Conservation (phyloP, 108 stramenopile species). For the Licmophora abbreviata region DNA sequence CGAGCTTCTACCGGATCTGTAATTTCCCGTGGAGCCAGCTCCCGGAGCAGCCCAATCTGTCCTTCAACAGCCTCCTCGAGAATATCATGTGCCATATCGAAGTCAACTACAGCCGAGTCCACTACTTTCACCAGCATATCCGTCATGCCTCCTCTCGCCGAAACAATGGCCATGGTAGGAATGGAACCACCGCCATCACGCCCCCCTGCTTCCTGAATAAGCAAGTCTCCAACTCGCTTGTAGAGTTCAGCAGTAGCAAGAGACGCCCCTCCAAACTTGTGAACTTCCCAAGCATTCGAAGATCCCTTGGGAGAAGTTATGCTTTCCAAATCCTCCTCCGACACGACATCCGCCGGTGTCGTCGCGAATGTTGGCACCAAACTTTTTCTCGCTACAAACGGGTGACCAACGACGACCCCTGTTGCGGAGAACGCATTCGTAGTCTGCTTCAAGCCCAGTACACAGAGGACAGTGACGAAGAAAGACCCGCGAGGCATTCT, state of each 20-base stretch:
- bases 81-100: slow-evolving; percentile 26
- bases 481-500: too few relatives aligned
- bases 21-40: slow-evolving; percentile 40
- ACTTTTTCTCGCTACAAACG: too few relatives aligned
- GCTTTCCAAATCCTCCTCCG: not conserved
- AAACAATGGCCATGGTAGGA: slow-evolving; percentile 78
- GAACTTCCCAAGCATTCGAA: slow-evolving; percentile 45
- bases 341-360: not conserved
- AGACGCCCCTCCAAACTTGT: slow-evolving; percentile 61
- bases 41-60: slow-evolving; percentile 27
- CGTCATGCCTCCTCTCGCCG: slow-evolving; percentile 82
- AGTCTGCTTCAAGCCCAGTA: too few relatives aligned
- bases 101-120: slow-evolving; percentile 47
- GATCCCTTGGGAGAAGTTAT: slow-evolving; percentile 13
- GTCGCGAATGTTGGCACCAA: too few relatives aligned
- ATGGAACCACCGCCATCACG: slow-evolving; percentile 26
- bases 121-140: slow-evolving; percentile 59
- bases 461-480: too few relatives aligned
- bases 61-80: slow-evolving; percentile 35
- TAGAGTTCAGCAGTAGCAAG: slow-evolving; percentile 52
- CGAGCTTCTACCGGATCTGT: slow-evolving; percentile 33
- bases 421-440: too few relatives aligned
- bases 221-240: slow-evolving; percentile 58
- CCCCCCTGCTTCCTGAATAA: slow-evolving; percentile 36
- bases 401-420: too few relatives aligned